Base-by-base conservation (phyloP, 1,284 basidiomycete species). In the Earliella scabrosa region DNA sequence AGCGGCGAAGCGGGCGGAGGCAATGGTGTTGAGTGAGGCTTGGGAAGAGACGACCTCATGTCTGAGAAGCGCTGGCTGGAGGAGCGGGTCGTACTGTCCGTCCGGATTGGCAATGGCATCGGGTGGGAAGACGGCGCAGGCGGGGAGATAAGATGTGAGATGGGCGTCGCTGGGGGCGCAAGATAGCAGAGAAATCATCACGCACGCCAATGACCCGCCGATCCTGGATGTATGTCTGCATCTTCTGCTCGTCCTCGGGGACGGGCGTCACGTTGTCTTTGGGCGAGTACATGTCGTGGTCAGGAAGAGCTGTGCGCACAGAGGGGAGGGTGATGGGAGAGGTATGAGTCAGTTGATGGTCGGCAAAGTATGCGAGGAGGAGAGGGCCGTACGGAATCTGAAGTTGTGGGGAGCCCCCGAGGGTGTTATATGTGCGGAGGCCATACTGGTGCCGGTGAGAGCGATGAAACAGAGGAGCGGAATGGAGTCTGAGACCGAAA, bases 81-180 rank as follows among this genome's bases (percentile, higher is more conserved):
- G 87, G 38, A 98, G 85, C 8, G 95, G 95, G 68, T 97, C 95
- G 73, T 97, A 97, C 91, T 93, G n/a, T n/a, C n/a, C n/a, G n/a
- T n/a, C n/a, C n/a, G n/a, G n/a, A n/a, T n/a, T n/a, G n/a, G n/a
- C n/a, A n/a, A n/a, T n/a, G n/a, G n/a, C n/a, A n/a, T n/a, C n/a
- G 70, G 55, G 47, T 34, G 52, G 52, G 31, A 32, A 45, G 51
- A 50, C 44, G 45, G 44, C 41, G 54, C 40, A 31, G 31, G 55
- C 38, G 46, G 21, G 45, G 53, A 51, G 50, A 58, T 40, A 57
- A 43, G 56, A 55, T 52, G 34, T 44, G 23, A 54, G 41, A 45
- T 18, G 10, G 24, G 8, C 21, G 53, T 14, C 26, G n/a, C 21
- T 14, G 4, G 2, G 34, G 10, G 24, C n/a, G 31, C 5, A 20